These are phyloP conservation scores for Pseudevernia furfuracea DNA, from an alignment of 495 filamentous ascomycete species.

Conservation along the genomic window DNA sequence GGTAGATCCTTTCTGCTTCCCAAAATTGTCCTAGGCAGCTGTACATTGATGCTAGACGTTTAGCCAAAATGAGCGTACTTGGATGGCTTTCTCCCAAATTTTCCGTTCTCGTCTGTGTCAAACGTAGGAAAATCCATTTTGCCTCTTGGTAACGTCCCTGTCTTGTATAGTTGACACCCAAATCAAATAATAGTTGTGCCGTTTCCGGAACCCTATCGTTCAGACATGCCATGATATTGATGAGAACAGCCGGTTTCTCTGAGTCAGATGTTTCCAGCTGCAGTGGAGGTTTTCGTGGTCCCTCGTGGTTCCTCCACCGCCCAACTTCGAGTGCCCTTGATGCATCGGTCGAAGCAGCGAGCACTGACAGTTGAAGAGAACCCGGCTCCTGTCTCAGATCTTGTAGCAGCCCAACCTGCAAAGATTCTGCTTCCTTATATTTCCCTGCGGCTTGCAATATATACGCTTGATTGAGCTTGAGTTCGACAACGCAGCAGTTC, in stretches of 20 bases:
- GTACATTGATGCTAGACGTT: neutral
- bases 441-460: neutral
- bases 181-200: neutral
- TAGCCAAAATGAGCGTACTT: neutral
- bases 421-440: constrained; percentile 4
- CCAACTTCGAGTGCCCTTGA: neutral
- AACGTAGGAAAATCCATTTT: neutral
- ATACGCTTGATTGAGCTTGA: neutral
- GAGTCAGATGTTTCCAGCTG: neutral
- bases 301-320: neutral
- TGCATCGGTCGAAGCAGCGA: neutral
- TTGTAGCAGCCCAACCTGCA: constrained; percentile 8
- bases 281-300: neutral
- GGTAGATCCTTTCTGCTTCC: neutral
- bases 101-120: constrained; percentile 1
- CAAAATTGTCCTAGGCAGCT: neutral
- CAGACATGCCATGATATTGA: neutral
- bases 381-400: constrained; percentile 1
- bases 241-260: neutral
- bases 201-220: neutral
- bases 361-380: neutral
- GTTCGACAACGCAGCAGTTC: neutral
- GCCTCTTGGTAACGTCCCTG: constrained; percentile 1
- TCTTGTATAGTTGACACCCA: neutral
- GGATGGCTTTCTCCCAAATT: neutral